Evolutionary conservation across 345 rosid genomes (phyloP), one percentile per base, ranked within the genome.

Genomic region (Ailanthus altissimus): DNA sequence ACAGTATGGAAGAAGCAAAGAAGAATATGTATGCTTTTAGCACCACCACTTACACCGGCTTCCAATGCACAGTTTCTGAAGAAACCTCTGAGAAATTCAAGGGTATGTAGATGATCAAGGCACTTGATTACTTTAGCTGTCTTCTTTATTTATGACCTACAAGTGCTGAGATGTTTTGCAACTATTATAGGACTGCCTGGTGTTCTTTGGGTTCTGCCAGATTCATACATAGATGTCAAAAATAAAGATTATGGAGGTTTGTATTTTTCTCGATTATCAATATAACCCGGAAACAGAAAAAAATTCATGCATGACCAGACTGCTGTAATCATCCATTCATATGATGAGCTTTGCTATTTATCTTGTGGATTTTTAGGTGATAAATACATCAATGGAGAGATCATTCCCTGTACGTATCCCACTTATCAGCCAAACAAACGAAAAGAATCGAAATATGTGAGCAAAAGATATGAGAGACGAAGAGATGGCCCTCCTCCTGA

Each of bases 221-320:
- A 95, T 82, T 95, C 98, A 10, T 95, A 91, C 83, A 95, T 95
- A 54, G 98, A 95, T 79, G 96, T 93, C 59, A 95, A 95, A 80
- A 95, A 95, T 88, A 95, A 95, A 79, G 99, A 95, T 83, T 95
- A 95, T 77, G 99, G 99, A 92, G 99, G 99, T 95, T 63, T 4
- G 28, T 64, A 70, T 61, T 57, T 67, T 57, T 63, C 42, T 9
- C 42, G 4, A 6, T 63, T 12, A 50, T 61, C 21, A 32, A 3
- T n/a, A 47, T 21, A 45, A 58, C 40, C 25, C 16, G 25, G 32
- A 20, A 13, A 6, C 40, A 20, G 38, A 8, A 1, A 21, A 42
- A 68, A 15, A 72, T 8, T 54, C 20, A 15, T 57, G 40, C 38
- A 13, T 42, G 8, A 56, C 57, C 56, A 43, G 25, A 9, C 12